Conservation (phyloP, 352 stramenopile species). For the Globisporangium camurandrum region DNA sequence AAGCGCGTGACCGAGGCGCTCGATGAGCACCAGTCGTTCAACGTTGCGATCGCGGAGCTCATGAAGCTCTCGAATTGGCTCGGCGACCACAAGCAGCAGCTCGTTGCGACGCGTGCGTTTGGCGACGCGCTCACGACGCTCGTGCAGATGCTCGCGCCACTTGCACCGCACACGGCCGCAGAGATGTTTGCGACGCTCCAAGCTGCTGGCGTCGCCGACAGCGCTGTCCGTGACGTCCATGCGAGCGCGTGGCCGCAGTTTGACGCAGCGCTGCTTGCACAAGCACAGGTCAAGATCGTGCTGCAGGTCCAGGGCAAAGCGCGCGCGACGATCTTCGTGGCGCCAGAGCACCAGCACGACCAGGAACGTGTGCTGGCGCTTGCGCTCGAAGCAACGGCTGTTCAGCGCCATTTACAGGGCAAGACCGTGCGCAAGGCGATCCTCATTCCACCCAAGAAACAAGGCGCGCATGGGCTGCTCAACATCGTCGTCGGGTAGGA, state of each 20-base stretch:
- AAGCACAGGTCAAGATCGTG: slow-evolving; percentile 74
- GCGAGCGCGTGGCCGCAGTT: slow-evolving; percentile 48
- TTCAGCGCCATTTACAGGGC: slow-evolving; percentile 66
- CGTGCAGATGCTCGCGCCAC: slow-evolving; percentile 70
- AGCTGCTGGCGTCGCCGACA: slow-evolving; percentile 2
- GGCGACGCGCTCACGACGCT: slow-evolving; percentile 46
- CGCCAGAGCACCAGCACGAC: slow-evolving; percentile 35
- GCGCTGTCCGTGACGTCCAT: slow-evolving; percentile 41
- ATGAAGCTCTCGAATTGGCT: slow-evolving; percentile 88
- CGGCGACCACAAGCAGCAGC: slow-evolving; percentile 49
- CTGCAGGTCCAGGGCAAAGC: slow-evolving; percentile 75
- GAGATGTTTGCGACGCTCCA: slow-evolving; percentile 62
- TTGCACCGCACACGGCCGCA: slow-evolving; percentile 70
- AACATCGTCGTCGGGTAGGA: slow-evolving; percentile 84
- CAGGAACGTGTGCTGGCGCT: slow-evolving; percentile 58
- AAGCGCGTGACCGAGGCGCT: slow-evolving; percentile 75
- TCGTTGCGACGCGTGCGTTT: no score
- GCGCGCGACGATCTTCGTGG: slow-evolving; percentile 62
- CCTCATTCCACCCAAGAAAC: slow-evolving; percentile 75
- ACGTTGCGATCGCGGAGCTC: slow-evolving; percentile 85
- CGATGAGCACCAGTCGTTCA: slow-evolving; percentile 78
- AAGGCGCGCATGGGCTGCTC: slow-evolving; percentile 60
- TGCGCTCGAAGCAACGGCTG: slow-evolving; percentile 36
- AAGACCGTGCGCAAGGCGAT: slow-evolving; percentile 66
- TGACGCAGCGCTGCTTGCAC: slow-evolving; percentile 44